Percentiles rank a stretch among this genome's conserved stretches.
Evolutionary conservation across 306 rosid species (phyloP).

Genomic region (Betula pendula): DNA sequence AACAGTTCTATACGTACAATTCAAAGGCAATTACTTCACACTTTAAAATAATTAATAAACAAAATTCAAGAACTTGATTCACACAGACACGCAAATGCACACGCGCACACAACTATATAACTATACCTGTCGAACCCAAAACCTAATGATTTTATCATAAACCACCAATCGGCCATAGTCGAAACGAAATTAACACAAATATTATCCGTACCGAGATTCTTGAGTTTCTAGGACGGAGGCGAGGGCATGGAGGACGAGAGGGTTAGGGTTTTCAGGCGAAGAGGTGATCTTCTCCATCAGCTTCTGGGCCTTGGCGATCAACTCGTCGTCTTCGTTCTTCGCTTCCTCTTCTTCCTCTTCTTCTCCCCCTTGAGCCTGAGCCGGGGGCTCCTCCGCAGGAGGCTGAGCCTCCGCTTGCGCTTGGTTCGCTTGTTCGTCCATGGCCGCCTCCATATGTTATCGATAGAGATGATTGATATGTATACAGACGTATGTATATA

Average conservation of each 20-base stretch:
- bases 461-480: background rate
- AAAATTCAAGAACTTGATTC: background rate
- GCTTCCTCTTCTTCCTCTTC: constrained; percentile 69
- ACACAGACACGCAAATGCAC: background rate
- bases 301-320: constrained; percentile 68
- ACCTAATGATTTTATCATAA: background rate
- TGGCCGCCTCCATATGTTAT: constrained; percentile 41
- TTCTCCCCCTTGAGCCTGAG: constrained; percentile 28
- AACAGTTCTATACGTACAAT: background rate
- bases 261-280: constrained; percentile 74
- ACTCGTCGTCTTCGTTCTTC: constrained; percentile 75
- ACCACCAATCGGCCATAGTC: background rate
- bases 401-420: constrained; percentile 37
- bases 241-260: constrained; percentile 74
- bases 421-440: constrained; percentile 50
- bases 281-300: constrained; percentile 80
- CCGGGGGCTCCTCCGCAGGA: constrained; percentile 36
- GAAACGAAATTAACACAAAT: background rate
- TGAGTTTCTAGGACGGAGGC: constrained; percentile 82
- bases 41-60: background rate
- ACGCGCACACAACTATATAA: background rate
- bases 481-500: background rate
- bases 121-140: background rate
- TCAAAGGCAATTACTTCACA: background rate
- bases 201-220: constrained; percentile 54